Percentiles rank a stretch among this genome's conserved stretches.
These are phyloP conservation scores for Trichoderma guizhouense DNA, from an alignment of 2,329 filamentous ascomycete species.

Conservation along the genomic window DNA sequence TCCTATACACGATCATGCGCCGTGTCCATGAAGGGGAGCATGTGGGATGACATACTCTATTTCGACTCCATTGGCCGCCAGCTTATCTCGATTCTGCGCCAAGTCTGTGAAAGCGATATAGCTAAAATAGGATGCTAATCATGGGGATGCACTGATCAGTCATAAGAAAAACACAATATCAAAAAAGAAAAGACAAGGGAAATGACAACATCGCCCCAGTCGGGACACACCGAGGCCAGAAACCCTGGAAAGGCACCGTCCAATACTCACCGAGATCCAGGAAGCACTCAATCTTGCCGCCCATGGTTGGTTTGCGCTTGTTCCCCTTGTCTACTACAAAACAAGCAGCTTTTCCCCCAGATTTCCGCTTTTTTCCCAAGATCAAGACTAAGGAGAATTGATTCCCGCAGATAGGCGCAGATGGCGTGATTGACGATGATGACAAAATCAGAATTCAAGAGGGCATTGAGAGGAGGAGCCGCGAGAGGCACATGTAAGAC, in stretches of 20 bases:
- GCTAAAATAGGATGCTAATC: constrained; percentile 61
- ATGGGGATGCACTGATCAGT: background rate
- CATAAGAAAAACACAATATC: background rate
- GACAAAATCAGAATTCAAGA: background rate
- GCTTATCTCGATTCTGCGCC: constrained; percentile 49
- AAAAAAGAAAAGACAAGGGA: background rate
- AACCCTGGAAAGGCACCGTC: background rate
- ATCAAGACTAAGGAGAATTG: background rate
- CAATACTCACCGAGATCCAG: constrained; percentile 57
- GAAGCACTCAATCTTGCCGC: constrained; percentile 61
- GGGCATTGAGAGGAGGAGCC: background rate
- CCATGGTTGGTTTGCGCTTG: constrained; percentile 41
- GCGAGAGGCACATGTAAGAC: background rate
- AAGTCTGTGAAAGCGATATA: constrained; percentile 58
- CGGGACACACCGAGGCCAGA: background rate
- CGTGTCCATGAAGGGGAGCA: background rate
- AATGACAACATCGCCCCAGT: background rate
- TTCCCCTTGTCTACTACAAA: background rate
- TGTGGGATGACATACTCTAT: constrained; percentile 56
- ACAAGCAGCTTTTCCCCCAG: background rate
- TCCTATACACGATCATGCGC: background rate
- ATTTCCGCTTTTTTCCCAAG: background rate
- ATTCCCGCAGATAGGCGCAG: background rate
- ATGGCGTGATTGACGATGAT: constrained; percentile 2
- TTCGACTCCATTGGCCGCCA: constrained; percentile 57